phyloP scores from a whole-genome alignment of 345 rosid genomes.

The Trapa bicornis region DNA sequence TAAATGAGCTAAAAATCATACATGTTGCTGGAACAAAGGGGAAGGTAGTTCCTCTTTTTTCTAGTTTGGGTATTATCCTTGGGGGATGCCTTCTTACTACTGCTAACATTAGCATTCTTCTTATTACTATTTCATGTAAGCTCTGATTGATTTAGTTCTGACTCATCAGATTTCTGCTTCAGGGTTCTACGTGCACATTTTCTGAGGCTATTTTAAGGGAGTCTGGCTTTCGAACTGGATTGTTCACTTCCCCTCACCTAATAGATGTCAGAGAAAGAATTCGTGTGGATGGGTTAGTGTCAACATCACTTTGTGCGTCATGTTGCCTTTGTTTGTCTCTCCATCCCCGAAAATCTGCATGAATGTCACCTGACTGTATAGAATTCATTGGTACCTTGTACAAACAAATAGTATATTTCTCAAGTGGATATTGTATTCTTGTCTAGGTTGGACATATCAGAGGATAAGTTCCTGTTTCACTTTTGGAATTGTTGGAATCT shows the following conservation, averaged over 20 bases:
- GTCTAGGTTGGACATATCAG: conserved; percentile 63
- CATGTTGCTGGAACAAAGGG: conserved; percentile 97
- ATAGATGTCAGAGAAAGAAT: conserved; percentile 91
- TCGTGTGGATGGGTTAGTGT: conserved; percentile 62
- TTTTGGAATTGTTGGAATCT: conserved; percentile 85
- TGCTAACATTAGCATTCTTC: not conserved
- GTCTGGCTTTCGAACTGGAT: conserved; percentile 69
- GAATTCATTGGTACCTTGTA: not conserved
- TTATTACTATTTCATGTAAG: not conserved
- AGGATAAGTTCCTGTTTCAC: conserved; percentile 65
- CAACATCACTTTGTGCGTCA: not conserved
- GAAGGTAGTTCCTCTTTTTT: conserved; percentile 34
- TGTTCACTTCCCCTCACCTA: conserved; percentile 85
- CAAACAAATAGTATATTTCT: not conserved
- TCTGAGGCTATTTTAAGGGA: conserved; percentile 74
- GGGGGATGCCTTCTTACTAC: not conserved
- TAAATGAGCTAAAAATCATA: conserved; percentile 48
- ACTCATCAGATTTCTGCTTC: conserved; percentile 10
- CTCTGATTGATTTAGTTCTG: not conserved
- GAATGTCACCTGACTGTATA: not conserved
- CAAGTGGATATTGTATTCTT: conserved; percentile 4
- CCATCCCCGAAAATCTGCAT: not conserved
- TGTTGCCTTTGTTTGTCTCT: not conserved
- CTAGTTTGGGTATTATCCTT: conserved; percentile 3
- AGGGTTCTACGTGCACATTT: conserved; percentile 95